These are phyloP conservation scores for Herpetospermum pedunculosum DNA, from an alignment of 306 rosid species.

Conservation along the genomic window DNA sequence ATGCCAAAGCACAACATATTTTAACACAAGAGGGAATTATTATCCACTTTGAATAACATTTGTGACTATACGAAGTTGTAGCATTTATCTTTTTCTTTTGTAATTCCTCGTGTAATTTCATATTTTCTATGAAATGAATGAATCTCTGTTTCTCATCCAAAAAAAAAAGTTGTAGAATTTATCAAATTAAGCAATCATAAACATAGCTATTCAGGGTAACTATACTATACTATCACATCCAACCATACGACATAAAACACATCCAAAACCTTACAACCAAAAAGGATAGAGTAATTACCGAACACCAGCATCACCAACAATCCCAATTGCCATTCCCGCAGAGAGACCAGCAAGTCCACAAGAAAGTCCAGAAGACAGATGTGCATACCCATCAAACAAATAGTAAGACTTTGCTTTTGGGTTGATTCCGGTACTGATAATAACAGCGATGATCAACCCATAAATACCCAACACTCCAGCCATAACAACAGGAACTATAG, in stretches of 20 bases:
- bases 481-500: slow-evolving; percentile 79
- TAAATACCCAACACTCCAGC: slow-evolving; percentile 73
- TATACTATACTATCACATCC: neutral
- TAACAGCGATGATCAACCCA: slow-evolving; percentile 63
- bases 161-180: neutral
- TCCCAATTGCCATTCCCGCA: slow-evolving; percentile 77
- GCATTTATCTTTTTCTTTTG: too few species aligned
- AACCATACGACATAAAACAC: neutral
- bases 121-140: too few species aligned
- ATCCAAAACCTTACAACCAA: neutral
- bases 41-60: neutral
- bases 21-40: neutral
- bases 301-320: slow-evolving; percentile 81
- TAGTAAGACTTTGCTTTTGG: slow-evolving; percentile 71
- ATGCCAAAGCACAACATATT: neutral
- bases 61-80: neutral
- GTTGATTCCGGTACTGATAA: slow-evolving; percentile 65
- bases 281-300: slow-evolving; percentile 26
- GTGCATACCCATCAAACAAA: slow-evolving; percentile 71
- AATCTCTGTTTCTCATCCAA: too few species aligned
- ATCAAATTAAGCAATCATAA: neutral
- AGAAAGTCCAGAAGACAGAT: slow-evolving; percentile 70
- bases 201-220: neutral
- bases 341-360: slow-evolving; percentile 82
- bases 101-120: too few species aligned